Evolutionary conservation across 1,284 basidiomycete species (phyloP).

Genomic region (Trichosporon sp.): DNA sequence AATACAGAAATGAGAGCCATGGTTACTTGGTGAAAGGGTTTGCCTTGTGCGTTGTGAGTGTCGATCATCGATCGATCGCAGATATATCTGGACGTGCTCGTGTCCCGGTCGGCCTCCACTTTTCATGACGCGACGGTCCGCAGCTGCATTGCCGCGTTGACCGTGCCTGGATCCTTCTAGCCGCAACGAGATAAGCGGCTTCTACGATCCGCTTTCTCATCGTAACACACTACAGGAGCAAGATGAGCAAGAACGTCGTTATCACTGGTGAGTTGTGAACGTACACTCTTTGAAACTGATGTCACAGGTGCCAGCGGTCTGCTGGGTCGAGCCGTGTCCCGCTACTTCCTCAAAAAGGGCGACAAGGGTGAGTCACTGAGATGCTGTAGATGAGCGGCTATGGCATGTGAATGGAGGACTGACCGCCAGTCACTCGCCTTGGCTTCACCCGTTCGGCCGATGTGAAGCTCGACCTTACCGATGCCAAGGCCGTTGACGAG

Average conservation of each 20-base stretch:
- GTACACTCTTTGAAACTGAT: background rate
- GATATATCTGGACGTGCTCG: background rate
- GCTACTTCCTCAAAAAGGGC: slow-evolving; percentile 28
- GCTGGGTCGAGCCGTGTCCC: slow-evolving; percentile 49
- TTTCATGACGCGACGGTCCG: slow-evolving; percentile 1
- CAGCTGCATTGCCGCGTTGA: no score
- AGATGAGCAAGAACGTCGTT: slow-evolving; percentile 21
- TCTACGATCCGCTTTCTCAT: background rate
- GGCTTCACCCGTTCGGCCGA: slow-evolving; percentile 45
- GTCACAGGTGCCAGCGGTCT: slow-evolving; percentile 51
- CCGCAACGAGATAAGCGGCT: background rate
- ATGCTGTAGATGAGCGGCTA: background rate
- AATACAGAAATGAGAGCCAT: slow-evolving; percentile 56
- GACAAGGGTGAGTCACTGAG: slow-evolving; percentile 27
- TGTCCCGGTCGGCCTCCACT: slow-evolving; percentile 3
- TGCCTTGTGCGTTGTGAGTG: background rate
- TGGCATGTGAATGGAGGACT: no score
- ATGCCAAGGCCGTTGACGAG: slow-evolving; percentile 41
- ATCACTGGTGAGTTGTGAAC: slow-evolving; percentile 24
- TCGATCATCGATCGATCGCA: background rate
- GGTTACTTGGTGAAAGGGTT: background rate
- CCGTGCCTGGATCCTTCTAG: background rate
- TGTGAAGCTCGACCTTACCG: slow-evolving; percentile 50
- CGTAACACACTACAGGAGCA: background rate
- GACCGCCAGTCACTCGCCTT: slow-evolving; percentile 42